Base-by-base conservation (phyloP, 352 stramenopile species). In the Phytopythium montanum region DNA sequence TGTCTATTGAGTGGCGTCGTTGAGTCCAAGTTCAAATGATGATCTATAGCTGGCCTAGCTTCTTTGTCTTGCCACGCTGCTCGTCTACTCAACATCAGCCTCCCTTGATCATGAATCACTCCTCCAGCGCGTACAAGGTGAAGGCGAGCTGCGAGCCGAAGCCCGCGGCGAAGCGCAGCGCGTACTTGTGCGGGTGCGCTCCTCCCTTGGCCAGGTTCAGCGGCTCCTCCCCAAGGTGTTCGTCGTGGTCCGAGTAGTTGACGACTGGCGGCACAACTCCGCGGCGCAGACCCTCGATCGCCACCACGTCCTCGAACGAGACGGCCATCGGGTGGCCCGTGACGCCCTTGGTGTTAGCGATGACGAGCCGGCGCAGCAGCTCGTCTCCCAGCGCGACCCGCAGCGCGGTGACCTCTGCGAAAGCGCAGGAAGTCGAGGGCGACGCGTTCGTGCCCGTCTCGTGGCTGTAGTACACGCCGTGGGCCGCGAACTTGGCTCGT, bases 391-490 rank as follows among this genome's bases (percentile, higher is more conserved):
- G 71, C 69, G 86, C 70, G 79, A 65, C 54, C 71, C 92, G 64
- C 26, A 92, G 62, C 38, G 79, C 75, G 2, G 65, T 75, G 26
- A 92, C 73, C 79, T 99, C 96, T 58, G 98, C 97, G 60, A 89
- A 95, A n/a, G 95, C 88, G 76, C 96, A 99, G 57, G 90, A 98
- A 12, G 80, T 82, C 44, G 75, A 94, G 31, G 86, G 75, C 4
- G 94, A 97, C 21, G 95, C 92, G 77, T 99, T 97, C 26, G 95
- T 99, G 60, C 90, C 95, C 23, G 96, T 99, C 71, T 99, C 96
- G 67, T 99, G 96, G 51, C 90, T 98, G 75, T 98, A 98, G 73
- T 98, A 99, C 23, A 98, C 92, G 63, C 96, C 96, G 59, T 98
- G 76, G 12, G 65, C 73, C 4, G 93, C 95, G 56, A 99, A 94